phyloP scores from a whole-genome alignment of 2,329 filamentous ascomycete genomes.

The Aspergillus ochraceus region DNA sequence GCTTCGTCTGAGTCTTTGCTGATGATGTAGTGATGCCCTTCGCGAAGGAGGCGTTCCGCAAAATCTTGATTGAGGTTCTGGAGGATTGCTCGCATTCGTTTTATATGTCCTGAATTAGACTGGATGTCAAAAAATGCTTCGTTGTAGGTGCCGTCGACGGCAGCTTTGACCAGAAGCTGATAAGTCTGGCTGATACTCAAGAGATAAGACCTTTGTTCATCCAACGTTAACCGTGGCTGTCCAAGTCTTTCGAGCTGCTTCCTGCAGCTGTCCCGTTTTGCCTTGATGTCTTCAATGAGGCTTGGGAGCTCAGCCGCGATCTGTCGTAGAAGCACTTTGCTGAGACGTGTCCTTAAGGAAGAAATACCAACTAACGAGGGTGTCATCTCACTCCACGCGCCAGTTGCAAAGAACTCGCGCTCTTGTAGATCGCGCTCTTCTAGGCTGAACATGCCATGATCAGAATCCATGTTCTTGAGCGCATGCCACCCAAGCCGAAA shows the following conservation, averaged over 20 bases:
- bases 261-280: background rate
- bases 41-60: no score
- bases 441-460: background rate
- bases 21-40: no score
- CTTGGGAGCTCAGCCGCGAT: background rate
- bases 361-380: background rate
- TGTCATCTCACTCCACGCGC: background rate
- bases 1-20: no score
- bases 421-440: background rate
- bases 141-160: no score
- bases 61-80: no score
- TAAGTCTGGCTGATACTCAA: no score
- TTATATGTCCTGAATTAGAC: no score
- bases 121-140: no score
- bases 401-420: background rate
- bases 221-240: no score
- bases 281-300: background rate
- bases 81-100: no score
- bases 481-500: background rate
- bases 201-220: no score
- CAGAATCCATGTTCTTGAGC: background rate
- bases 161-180: no score
- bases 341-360: background rate
- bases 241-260: background rate
- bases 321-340: background rate